Conservation (phyloP, 805 yeast genomes). For the Priceomyces carsonii region DNA sequence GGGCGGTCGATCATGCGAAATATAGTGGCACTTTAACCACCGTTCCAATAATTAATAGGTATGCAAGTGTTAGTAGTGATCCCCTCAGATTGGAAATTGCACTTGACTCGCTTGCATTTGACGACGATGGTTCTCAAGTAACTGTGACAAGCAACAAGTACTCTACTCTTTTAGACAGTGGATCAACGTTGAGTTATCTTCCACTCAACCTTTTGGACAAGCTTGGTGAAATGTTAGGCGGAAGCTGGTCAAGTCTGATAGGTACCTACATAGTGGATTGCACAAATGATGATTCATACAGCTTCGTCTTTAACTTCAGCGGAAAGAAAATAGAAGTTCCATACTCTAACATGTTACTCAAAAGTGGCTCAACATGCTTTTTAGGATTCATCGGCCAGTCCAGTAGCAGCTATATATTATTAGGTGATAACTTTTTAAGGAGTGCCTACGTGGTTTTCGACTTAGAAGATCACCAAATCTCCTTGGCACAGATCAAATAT, state of each 20-base stretch:
- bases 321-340: conserved; percentile 59
- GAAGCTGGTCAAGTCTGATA: conserved; percentile 37
- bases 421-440: conserved; percentile 69
- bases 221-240: conserved; percentile 40
- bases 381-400: conserved; percentile 27
- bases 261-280: conserved; percentile 54
- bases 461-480: conserved; percentile 55
- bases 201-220: conserved; percentile 36
- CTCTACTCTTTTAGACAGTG: conserved; percentile 35
- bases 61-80: conserved; percentile 26
- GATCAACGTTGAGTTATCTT: conserved; percentile 42
- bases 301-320: conserved; percentile 53
- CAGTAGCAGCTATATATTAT: conserved; percentile 27
- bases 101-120: conserved; percentile 35
- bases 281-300: conserved; percentile 17
- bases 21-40: conserved; percentile 33
- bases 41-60: conserved; percentile 44
- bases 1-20: conserved; percentile 46
- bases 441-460: conserved; percentile 67
- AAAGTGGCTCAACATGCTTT: conserved; percentile 19
- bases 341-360: conserved; percentile 26
- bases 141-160: conserved; percentile 18
- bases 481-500: conserved; percentile 44
- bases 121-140: conserved; percentile 10
- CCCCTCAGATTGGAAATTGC: conserved; percentile 54